Evolutionary conservation across 2,329 filamentous ascomycete genomes (phyloP).

Genomic region (Leptodontidium sp.): DNA sequence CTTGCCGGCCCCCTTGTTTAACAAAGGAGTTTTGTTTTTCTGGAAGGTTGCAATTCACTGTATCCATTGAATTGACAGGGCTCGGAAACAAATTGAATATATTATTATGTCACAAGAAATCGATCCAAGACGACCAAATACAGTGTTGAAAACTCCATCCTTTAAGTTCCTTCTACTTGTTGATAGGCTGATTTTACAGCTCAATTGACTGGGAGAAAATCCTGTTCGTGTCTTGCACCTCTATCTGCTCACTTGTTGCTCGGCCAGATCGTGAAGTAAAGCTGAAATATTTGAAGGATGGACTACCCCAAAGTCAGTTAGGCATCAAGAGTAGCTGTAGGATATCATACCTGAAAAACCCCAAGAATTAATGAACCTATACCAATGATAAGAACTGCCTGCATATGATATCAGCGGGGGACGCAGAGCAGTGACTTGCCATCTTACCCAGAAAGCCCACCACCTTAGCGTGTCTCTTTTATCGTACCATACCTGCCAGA

Average conservation of each 20-base stretch:
- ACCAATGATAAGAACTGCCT: not conserved
- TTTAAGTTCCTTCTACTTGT: too few species aligned
- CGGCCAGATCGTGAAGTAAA: not conserved
- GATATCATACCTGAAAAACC: not conserved
- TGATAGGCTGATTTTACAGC: not conserved
- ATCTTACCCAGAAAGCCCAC: constrained; percentile 29
- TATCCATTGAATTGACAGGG: not conserved
- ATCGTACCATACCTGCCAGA: constrained; percentile 30
- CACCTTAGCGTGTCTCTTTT: constrained; percentile 19
- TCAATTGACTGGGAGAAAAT: not conserved
- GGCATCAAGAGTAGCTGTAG: not conserved
- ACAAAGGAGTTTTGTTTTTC: too few species aligned
- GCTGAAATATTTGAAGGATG: too few species aligned
- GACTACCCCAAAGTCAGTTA: too few species aligned
- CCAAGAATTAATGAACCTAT: not conserved
- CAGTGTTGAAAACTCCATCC: not conserved
- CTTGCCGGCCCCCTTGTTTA: too few species aligned
- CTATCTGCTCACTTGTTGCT: not conserved
- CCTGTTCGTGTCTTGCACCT: not conserved
- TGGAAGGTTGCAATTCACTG: not conserved
- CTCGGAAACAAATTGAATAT: not conserved
- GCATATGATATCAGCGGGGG: not conserved
- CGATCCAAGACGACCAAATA: not conserved
- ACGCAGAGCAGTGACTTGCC: not conserved
- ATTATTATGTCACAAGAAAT: too few species aligned